Percentiles rank a stretch among this genome's conserved stretches.
These are phyloP conservation scores for Rosa lucieae DNA, from an alignment of 306 rosid species.

Conservation along the genomic window DNA sequence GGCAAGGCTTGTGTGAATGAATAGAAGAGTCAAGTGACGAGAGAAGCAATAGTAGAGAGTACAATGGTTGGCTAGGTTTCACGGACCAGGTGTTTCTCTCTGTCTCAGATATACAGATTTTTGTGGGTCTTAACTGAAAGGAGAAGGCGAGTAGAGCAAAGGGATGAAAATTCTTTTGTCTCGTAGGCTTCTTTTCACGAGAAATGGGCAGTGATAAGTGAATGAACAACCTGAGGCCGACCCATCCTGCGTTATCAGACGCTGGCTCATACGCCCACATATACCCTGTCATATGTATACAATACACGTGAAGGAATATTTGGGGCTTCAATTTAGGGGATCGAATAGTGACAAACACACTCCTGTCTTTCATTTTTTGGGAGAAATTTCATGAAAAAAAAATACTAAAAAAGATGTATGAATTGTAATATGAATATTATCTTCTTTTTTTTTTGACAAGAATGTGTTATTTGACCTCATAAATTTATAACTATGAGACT, in stretches of 20 bases:
- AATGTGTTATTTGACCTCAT: too few species aligned
- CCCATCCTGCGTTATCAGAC: not conserved
- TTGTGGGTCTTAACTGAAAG: conserved; percentile 30
- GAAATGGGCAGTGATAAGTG: conserved; percentile 62
- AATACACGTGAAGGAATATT: not conserved
- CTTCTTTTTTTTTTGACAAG: too few species aligned
- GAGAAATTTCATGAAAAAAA: too few species aligned
- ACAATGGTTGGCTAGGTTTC: conserved; percentile 43
- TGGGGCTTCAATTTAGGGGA: not conserved
- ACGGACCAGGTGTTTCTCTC: conserved; percentile 61
- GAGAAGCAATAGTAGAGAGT: conserved; percentile 32
- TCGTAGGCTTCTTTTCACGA: conserved; percentile 52
- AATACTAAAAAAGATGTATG: too few species aligned
- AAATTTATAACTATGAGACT: too few species aligned
- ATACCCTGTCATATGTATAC: not conserved
- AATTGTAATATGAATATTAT: too few species aligned
- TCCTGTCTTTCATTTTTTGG: not conserved
- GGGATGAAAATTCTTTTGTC: conserved; percentile 31
- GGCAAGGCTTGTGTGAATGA: conserved; percentile 25
- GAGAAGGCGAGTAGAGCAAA: conserved; percentile 7
- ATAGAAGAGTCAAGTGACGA: conserved; percentile 24
- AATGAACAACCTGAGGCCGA: conserved; percentile 29
- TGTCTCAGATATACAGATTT: conserved; percentile 28
- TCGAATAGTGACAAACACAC: not conserved
- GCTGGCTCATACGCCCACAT: not conserved